These are phyloP conservation scores for Smittium mucronatum DNA, from an alignment of 371 early-diverging fungal genomes.

Conservation along the genomic window DNA sequence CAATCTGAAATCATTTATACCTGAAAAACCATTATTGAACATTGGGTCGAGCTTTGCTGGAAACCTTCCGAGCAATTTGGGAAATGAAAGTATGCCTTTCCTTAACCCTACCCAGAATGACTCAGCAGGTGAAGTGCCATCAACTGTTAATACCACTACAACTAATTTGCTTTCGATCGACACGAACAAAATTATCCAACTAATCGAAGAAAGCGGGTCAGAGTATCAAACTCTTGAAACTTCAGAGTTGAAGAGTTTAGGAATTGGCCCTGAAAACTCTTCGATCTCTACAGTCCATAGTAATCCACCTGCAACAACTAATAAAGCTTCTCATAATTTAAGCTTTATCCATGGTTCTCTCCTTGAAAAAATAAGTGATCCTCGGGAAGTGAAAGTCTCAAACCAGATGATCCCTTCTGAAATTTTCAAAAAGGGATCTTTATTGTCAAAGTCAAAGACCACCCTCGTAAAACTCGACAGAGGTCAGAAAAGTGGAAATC, in stretches of 20 bases:
- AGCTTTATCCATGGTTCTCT: not conserved
- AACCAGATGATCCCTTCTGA: not conserved
- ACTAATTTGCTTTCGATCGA: not conserved
- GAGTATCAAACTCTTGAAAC: not conserved
- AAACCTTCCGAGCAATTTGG: too few species aligned
- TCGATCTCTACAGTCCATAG: not conserved
- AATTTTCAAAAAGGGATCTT: not conserved
- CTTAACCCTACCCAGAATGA: too few species aligned
- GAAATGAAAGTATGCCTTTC: too few species aligned
- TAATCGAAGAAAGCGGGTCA: not conserved
- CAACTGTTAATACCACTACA: too few species aligned
- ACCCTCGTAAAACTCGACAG: not conserved
- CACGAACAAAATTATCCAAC: not conserved
- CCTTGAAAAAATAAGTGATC: not conserved
- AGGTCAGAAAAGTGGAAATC: too few species aligned
- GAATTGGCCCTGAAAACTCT: not conserved
- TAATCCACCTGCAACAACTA: not conserved
- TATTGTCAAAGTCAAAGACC: not conserved
- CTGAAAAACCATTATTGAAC: not conserved
- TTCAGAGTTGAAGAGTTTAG: not conserved
- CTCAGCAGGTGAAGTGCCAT: too few species aligned
- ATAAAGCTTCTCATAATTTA: not conserved
- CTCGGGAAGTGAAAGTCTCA: not conserved
- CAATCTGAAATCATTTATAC: not conserved
- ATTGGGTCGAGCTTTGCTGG: not conserved